phyloP scores from a whole-genome alignment of 495 filamentous ascomycete genomes.

The Penicillium subrubescens region DNA sequence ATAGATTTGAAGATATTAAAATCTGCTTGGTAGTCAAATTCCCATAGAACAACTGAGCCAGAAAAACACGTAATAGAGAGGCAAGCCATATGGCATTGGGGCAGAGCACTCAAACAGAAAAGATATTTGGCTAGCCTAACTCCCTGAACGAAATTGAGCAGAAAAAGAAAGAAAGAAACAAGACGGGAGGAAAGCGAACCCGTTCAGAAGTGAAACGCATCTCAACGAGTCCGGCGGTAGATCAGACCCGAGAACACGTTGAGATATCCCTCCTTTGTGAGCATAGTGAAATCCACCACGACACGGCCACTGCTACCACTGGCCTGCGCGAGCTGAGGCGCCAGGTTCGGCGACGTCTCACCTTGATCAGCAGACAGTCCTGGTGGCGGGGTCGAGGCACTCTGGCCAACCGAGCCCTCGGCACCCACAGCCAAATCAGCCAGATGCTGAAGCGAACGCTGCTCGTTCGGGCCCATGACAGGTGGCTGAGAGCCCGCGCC shows the following conservation, averaged over 20 bases:
- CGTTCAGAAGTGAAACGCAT: background rate
- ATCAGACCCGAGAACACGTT: slow-evolving; percentile 50
- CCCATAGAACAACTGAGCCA: background rate
- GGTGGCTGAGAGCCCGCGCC: slow-evolving; percentile 33
- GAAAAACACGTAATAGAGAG: background rate
- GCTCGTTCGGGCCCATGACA: slow-evolving; percentile 49
- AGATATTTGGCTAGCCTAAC: background rate
- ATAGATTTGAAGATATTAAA: background rate
- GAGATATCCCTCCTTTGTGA: slow-evolving; percentile 48
- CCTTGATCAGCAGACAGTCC: slow-evolving; percentile 32
- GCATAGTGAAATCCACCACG: slow-evolving; percentile 48
- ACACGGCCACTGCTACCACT: slow-evolving; percentile 32
- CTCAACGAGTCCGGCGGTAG: slow-evolving; percentile 39
- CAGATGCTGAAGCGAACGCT: slow-evolving; percentile 61
- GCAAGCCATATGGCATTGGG: background rate
- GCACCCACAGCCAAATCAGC: slow-evolving; percentile 63
- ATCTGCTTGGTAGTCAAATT: background rate
- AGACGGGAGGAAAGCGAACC: background rate
- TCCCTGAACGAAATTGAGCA: background rate
- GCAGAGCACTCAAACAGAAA: background rate
- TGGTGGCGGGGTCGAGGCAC: slow-evolving; percentile 37
- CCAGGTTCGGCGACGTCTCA: slow-evolving; percentile 36
- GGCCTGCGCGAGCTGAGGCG: slow-evolving; percentile 31
- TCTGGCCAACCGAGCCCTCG: slow-evolving; percentile 44
- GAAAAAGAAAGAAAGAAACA: background rate